These are phyloP conservation scores for Tremellales sp. DNA, from an alignment of 1,284 basidiomycete species.

Conservation along the genomic window DNA sequence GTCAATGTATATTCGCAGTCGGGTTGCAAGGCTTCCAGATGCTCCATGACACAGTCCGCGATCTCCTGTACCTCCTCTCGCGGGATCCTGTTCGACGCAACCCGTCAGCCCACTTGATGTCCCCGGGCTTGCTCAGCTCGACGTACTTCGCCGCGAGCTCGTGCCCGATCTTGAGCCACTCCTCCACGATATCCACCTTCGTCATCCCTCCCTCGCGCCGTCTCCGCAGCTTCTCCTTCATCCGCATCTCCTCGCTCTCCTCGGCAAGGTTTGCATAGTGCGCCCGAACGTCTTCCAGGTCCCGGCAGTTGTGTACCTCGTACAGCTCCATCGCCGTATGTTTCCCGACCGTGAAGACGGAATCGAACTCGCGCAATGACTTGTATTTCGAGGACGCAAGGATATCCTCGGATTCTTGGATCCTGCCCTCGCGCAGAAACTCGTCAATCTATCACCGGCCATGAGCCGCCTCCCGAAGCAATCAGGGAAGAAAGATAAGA, in stretches of 20 bases:
- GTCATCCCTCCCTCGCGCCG: conserved; percentile 42
- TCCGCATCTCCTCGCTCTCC: conserved; percentile 22
- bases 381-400: conserved; percentile 30
- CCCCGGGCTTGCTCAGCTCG: background rate
- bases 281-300: conserved; percentile 34
- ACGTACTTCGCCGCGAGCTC: conserved; percentile 41
- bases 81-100: conserved; percentile 28
- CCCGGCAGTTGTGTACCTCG: conserved; percentile 38
- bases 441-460: conserved; percentile 42
- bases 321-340: conserved; percentile 41
- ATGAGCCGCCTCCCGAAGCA: background rate
- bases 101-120: background rate
- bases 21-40: conserved; percentile 36
- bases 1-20: conserved; percentile 41
- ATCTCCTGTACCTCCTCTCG: conserved; percentile 45
- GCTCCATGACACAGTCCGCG: conserved; percentile 34
- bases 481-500: background rate
- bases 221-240: conserved; percentile 32
- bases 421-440: conserved; percentile 35
- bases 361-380: conserved; percentile 35
- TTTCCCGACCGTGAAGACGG: conserved; percentile 44
- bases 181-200: conserved; percentile 42
- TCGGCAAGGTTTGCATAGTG: conserved; percentile 33
- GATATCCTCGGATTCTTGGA: conserved; percentile 39
- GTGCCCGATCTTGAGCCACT: conserved; percentile 41